Percentiles rank a stretch among this genome's conserved stretches.
These are phyloP conservation scores for Rosellinia necatrix DNA, from an alignment of 2,329 filamentous ascomycete species.

Conservation along the genomic window DNA sequence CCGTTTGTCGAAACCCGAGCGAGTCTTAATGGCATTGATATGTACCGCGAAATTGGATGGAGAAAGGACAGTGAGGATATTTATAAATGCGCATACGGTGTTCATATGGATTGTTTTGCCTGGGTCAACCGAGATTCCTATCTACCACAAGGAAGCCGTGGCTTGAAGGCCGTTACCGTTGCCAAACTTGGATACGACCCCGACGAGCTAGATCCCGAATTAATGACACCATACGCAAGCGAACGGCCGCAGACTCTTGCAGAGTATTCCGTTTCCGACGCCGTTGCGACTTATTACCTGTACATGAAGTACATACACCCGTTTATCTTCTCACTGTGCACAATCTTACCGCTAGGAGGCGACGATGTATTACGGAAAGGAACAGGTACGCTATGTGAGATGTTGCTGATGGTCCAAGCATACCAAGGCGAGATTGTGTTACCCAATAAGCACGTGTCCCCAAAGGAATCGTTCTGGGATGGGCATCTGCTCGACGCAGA, in stretches of 20 bases:
- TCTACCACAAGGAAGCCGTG: constrained; percentile 93
- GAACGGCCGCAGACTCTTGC: constrained; percentile 93
- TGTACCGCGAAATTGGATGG: constrained; percentile 99
- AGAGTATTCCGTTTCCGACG: constrained; percentile 98
- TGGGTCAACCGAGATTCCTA: constrained; percentile 99
- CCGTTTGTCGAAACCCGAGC: constrained; percentile 94
- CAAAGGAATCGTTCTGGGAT: constrained; percentile 93
- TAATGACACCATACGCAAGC: constrained; percentile 91
- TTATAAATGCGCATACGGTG: constrained; percentile 93
- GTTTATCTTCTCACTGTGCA: constrained; percentile 98
- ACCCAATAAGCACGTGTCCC: constrained; percentile 93
- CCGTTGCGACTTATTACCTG: constrained; percentile 96
- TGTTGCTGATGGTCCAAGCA: constrained; percentile 98
- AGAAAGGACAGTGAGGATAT: constrained; percentile 94
- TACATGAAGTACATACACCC: constrained; percentile 99
- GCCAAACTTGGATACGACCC: constrained; percentile 98
- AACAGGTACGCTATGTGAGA: constrained; percentile 98
- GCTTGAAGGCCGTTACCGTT: constrained; percentile 95
- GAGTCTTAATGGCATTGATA: constrained; percentile 93
- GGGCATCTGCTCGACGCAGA: constrained; percentile 95
- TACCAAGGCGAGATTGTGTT: constrained; percentile 90
- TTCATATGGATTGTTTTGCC: constrained; percentile 98
- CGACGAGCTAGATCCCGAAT: constrained; percentile 93
- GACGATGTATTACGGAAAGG: constrained; percentile 94
- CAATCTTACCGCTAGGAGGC: constrained; percentile 88